Percentiles rank a stretch among this genome's conserved stretches.
Evolutionary conservation across 163 green algal genomes (phyloP).

Genomic region (Scenedesmus sp.): DNA sequence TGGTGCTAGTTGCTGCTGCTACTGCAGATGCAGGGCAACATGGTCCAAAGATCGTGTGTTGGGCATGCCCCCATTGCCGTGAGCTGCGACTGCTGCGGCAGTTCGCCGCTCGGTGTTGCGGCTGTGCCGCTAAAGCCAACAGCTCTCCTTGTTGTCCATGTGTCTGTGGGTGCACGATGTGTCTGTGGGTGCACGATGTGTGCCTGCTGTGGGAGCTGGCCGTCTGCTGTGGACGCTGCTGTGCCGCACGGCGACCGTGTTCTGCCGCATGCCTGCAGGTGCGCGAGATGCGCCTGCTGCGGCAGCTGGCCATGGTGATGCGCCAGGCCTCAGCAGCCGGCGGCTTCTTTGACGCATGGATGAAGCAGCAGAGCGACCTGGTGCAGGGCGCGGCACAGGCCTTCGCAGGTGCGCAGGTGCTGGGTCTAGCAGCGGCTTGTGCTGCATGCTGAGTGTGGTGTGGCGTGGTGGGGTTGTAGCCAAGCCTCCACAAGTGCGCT

Average conservation of each 20-base stretch:
- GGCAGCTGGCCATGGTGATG: constrained; percentile 73
- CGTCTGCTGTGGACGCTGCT: neutral
- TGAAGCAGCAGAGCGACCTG: constrained; percentile 88
- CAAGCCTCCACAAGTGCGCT: too few relatives aligned
- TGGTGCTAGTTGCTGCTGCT: too few relatives aligned
- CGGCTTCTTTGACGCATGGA: constrained; percentile 90
- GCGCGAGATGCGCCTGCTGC: constrained; percentile 83
- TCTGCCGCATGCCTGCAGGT: constrained; percentile 78
- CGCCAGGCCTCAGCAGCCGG: constrained; percentile 39
- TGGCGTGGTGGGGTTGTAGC: too few relatives aligned
- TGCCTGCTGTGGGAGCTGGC: too few relatives aligned
- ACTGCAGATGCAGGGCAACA: constrained; percentile 72
- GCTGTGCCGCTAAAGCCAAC: constrained; percentile 52
- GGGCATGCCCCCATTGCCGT: too few relatives aligned
- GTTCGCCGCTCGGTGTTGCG: constrained; percentile 58
- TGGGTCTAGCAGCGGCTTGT: neutral
- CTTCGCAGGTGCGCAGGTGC: constrained; percentile 43
- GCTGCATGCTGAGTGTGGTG: too few relatives aligned
- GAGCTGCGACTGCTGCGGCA: constrained; percentile 79
- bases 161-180: too few relatives aligned
- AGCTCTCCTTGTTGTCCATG: too few relatives aligned
- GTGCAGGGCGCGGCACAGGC: constrained; percentile 73
- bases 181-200: too few relatives aligned
- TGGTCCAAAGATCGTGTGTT: too few relatives aligned
- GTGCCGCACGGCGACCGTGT: too few relatives aligned